phyloP scores from a whole-genome alignment of 768 basidiomycete species.

The Terana coerulea region DNA sequence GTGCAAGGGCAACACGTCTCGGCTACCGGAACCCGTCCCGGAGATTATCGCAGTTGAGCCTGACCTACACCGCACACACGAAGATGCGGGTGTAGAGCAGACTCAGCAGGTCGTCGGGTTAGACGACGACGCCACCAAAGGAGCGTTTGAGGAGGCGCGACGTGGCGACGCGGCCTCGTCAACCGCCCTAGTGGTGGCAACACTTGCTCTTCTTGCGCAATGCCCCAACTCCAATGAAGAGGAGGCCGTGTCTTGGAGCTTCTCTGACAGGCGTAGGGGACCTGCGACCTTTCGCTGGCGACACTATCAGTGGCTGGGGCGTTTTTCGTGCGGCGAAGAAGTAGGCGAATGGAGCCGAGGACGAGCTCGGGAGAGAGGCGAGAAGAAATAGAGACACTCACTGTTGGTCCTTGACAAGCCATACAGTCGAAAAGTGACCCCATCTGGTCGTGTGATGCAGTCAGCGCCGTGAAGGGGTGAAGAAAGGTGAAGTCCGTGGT shows the following conservation, averaged over 20 bases:
- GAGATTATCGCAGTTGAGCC: background rate
- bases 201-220: too few relatives aligned
- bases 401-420: slow-evolving; percentile 80
- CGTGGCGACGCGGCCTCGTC: background rate
- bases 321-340: background rate
- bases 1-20: background rate
- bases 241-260: too few relatives aligned
- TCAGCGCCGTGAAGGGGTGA: slow-evolving; percentile 9
- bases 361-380: background rate
- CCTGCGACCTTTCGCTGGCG: too few relatives aligned
- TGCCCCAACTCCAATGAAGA: too few relatives aligned
- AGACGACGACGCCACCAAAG: background rate
- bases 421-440: slow-evolving; percentile 95
- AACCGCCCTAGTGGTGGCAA: background rate
- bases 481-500: background rate
- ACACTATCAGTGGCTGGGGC: background rate
- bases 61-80: too few relatives aligned
- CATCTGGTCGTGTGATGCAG: slow-evolving; percentile 47
- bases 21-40: background rate
- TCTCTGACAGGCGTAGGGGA: too few relatives aligned
- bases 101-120: background rate
- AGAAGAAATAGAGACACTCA: slow-evolving; percentile 36
- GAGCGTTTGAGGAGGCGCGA: slow-evolving; percentile 1
- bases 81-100: too few relatives aligned
- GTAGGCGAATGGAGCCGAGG: background rate